phyloP scores from a whole-genome alignment of 1,139 yeast genomes.

The Meyerozyma smithsonii region DNA sequence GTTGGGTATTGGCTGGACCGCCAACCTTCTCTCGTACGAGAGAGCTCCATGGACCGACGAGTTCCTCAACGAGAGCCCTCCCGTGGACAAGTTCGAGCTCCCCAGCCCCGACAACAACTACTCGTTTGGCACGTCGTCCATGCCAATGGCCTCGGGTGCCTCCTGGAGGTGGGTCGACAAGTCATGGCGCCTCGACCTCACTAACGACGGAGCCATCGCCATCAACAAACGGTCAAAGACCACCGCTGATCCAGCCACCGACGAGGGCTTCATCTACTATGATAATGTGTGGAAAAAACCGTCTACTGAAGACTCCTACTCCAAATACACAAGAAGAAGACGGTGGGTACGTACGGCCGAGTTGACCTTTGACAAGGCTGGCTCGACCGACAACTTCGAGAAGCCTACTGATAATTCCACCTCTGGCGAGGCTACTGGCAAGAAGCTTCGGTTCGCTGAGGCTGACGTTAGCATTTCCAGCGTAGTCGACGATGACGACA shows the following conservation, averaged over 20 bases:
- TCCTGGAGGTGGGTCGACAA: conserved; percentile 94
- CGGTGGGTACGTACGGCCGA: conserved; percentile 96
- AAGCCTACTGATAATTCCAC: neutral
- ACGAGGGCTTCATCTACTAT: conserved; percentile 83
- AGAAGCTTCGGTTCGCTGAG: conserved; percentile 1
- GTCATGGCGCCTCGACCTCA: conserved; percentile 84
- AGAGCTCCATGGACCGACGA: conserved; percentile 98
- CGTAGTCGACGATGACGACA: neutral
- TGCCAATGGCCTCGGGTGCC: conserved; percentile 54
- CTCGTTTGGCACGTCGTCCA: conserved; percentile 18
- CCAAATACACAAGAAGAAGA: conserved; percentile 89
- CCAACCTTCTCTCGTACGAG: conserved; percentile 84
- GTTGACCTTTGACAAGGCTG: conserved; percentile 44
- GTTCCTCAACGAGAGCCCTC: conserved; percentile 77
- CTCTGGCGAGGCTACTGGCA: neutral
- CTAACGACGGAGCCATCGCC: conserved; percentile 82
- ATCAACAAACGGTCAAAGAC: conserved; percentile 60
- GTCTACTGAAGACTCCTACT: conserved; percentile 78
- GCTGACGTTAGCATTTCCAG: neutral
- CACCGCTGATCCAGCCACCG: conserved; percentile 70
- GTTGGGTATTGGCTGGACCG: conserved; percentile 98
- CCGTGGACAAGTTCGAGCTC: conserved; percentile 70
- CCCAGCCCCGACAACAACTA: conserved; percentile 44
- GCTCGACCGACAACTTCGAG: neutral
- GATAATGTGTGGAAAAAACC: conserved; percentile 96